A percentile compares a stretch with the other conserved stretches of the same genome.
phyloP scores from a whole-genome alignment of 2,329 filamentous ascomycete species.

The Nemania sp. region DNA sequence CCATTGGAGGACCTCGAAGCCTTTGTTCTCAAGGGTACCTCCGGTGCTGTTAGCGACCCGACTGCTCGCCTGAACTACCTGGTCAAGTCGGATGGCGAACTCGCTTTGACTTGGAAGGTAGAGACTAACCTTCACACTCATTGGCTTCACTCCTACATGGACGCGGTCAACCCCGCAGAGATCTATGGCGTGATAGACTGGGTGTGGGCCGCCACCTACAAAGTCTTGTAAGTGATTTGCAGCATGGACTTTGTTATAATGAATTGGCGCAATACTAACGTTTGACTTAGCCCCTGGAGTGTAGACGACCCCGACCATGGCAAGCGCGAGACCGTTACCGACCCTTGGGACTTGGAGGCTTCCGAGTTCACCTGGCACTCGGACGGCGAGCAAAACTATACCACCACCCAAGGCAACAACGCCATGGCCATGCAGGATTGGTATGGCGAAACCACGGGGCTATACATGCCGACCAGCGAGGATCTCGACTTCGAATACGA shows the following conservation, averaged over 20 bases:
- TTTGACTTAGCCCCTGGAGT: slow-evolving; percentile 59
- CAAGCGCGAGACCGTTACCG: slow-evolving; percentile 55
- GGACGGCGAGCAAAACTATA: slow-evolving; percentile 61
- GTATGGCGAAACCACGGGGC: slow-evolving; percentile 57
- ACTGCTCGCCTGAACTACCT: slow-evolving; percentile 68
- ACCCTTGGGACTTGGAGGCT: slow-evolving; percentile 61
- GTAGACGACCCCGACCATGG: slow-evolving; percentile 66
- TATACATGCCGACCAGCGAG: slow-evolving; percentile 61
- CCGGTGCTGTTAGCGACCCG: slow-evolving; percentile 63
- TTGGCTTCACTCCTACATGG: slow-evolving; percentile 69
- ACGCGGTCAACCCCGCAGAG: slow-evolving; percentile 60
- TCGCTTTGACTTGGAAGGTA: slow-evolving; percentile 67
- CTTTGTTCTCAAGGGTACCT: slow-evolving; percentile 60
- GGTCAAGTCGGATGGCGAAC: slow-evolving; percentile 58
- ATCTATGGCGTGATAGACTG: slow-evolving; percentile 68
- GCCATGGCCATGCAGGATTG: slow-evolving; percentile 66
- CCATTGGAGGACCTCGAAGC: slow-evolving; percentile 53
- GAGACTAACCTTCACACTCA: slow-evolving; percentile 68
- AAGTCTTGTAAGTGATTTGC: slow-evolving; percentile 60
- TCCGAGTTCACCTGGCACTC: slow-evolving; percentile 67
- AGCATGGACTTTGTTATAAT: neutral
- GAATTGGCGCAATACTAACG: slow-evolving; percentile 25
- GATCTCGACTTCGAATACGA: slow-evolving; percentile 60
- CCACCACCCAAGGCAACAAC: slow-evolving; percentile 69
- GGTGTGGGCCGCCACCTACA: slow-evolving; percentile 65